phyloP scores from a whole-genome alignment of 2,329 filamentous ascomycete genomes.

The Dactylellina parvicollis region DNA sequence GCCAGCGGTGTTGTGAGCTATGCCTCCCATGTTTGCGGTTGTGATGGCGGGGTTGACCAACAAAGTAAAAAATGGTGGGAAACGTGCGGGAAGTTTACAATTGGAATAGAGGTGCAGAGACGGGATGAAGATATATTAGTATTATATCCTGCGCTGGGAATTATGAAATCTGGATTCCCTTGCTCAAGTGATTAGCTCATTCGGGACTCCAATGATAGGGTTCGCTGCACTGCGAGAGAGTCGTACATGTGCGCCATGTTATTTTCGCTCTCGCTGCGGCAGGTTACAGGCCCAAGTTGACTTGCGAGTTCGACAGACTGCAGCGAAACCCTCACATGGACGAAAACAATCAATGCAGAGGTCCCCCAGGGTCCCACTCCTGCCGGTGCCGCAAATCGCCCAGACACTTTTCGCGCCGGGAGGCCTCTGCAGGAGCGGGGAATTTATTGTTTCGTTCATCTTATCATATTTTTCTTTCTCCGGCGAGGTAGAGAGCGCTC shows the following conservation, averaged over 20 bases:
- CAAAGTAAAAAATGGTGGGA: not conserved
- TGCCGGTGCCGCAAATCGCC: not conserved
- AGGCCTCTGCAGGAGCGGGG: conserved; percentile 30
- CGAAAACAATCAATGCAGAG: conserved; percentile 21
- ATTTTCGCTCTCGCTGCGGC: conserved; percentile 4
- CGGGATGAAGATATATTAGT: conserved; percentile 30
- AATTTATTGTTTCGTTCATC: conserved; percentile 23
- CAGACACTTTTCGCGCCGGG: conserved; percentile 17
- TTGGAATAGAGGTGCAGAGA: not conserved
- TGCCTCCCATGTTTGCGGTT: conserved; percentile 33
- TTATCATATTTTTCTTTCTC: not conserved
- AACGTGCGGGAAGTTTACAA: not conserved
- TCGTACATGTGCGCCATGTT: conserved; percentile 8
- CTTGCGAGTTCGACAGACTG: conserved; percentile 32
- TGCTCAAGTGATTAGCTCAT: not conserved
- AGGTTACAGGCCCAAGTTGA: not conserved
- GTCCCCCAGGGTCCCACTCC: not conserved
- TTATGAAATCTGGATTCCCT: not conserved
- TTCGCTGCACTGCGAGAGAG: conserved; percentile 2
- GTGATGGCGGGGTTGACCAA: not conserved
- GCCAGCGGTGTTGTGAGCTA: conserved; percentile 51
- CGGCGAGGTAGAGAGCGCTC: conserved; percentile 5
- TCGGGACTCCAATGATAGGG: conserved; percentile 3
- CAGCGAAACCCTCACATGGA: conserved; percentile 21
- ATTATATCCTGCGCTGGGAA: conserved; percentile 18